These are phyloP conservation scores for Solanum medicagineum DNA, from an alignment of 257 asterid genomes.

Conservation along the genomic window DNA sequence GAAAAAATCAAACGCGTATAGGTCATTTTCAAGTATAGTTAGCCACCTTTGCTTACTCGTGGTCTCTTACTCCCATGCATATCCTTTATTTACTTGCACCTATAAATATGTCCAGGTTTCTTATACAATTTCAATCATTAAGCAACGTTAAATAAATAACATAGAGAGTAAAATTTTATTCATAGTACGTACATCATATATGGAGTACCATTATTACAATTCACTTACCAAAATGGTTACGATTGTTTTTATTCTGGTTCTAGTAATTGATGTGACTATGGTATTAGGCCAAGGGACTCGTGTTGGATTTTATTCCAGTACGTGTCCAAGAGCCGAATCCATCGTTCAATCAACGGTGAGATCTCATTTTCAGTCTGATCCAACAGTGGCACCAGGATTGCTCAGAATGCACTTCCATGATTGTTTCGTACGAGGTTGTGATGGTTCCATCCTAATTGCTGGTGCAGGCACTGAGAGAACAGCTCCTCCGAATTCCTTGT, in stretches of 20 bases:
- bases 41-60: background rate
- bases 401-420: constrained; percentile 89
- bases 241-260: background rate
- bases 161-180: background rate
- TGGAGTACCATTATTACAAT: background rate
- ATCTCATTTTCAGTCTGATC: constrained; percentile 31
- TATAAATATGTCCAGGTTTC: background rate
- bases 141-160: background rate
- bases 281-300: constrained; percentile 56
- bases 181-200: background rate
- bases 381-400: constrained; percentile 51
- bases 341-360: constrained; percentile 43
- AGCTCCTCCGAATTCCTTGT: constrained; percentile 23
- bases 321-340: constrained; percentile 64
- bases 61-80: background rate
- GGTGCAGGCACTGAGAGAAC: constrained; percentile 50
- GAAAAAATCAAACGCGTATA: background rate
- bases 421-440: constrained; percentile 82
- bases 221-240: background rate
- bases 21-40: background rate
- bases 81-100: background rate
- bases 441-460: constrained; percentile 59
- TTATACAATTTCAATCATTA: background rate
- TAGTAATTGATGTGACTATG: constrained; percentile 11
- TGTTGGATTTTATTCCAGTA: constrained; percentile 50